Percentiles rank a stretch among this genome's conserved stretches.
phyloP scores from a whole-genome alignment of 805 yeast genomes.

The Cyberlindnera amylophila region DNA sequence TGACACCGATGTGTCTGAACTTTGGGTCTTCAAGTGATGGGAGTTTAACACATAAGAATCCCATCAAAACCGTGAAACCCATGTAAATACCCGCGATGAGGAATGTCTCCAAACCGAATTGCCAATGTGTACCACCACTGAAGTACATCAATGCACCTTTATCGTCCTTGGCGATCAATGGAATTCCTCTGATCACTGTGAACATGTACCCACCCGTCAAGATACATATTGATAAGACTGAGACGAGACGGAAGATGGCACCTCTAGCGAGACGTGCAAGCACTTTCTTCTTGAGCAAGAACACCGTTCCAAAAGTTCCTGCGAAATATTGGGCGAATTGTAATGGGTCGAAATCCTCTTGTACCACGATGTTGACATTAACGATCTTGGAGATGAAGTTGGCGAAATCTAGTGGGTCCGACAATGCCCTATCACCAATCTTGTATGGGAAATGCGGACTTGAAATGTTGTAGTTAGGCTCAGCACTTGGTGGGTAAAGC shows the following conservation, averaged over 20 bases:
- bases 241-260: slow-evolving; percentile 28
- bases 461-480: slow-evolving; percentile 23
- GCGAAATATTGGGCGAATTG: slow-evolving; percentile 45
- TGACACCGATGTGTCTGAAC: slow-evolving; percentile 6
- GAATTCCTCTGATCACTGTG: slow-evolving; percentile 55
- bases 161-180: slow-evolving; percentile 54
- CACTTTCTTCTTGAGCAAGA: slow-evolving; percentile 46
- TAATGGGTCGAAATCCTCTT: slow-evolving; percentile 38
- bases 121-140: slow-evolving; percentile 64
- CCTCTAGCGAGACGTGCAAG: slow-evolving; percentile 29
- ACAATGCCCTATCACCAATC: slow-evolving; percentile 27
- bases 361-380: slow-evolving; percentile 40
- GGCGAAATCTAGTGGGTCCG: slow-evolving; percentile 47
- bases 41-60: slow-evolving; percentile 39
- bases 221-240: slow-evolving; percentile 39
- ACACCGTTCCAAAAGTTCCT: slow-evolving; percentile 40
- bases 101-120: slow-evolving; percentile 65
- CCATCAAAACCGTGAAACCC: slow-evolving; percentile 38
- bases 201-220: slow-evolving; percentile 64
- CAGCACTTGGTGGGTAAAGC: slow-evolving; percentile 51
- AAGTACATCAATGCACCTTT: slow-evolving; percentile 50
- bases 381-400: slow-evolving; percentile 46
- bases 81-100: slow-evolving; percentile 50
- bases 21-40: slow-evolving; percentile 21
- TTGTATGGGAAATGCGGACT: slow-evolving; percentile 36